Evolutionary conservation across 169 alveolate genomes (phyloP).

Genomic region (Plasmodium gaboni): DNA sequence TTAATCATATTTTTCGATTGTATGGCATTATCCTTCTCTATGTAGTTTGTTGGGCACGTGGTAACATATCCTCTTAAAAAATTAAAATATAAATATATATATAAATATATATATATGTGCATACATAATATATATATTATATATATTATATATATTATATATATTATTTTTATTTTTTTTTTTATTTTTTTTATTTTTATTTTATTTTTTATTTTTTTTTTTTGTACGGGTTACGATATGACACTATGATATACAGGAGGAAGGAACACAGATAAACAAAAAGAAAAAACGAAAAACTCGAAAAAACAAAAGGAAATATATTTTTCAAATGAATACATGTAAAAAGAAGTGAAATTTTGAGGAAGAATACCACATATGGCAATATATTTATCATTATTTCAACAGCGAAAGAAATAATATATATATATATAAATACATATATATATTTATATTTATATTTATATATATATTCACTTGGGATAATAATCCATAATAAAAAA

Average conservation of each 20-base stretch:
- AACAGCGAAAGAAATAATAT: not conserved
- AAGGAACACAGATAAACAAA: constrained; percentile 37
- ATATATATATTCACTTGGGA: too few species aligned
- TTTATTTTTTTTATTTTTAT: not conserved
- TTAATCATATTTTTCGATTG: not conserved
- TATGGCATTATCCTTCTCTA: not conserved
- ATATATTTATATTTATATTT: too few species aligned
- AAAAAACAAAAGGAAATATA: not conserved
- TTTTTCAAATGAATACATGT: constrained; percentile 26
- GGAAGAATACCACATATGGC: not conserved
- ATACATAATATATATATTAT: not conserved
- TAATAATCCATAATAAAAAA: too few species aligned
- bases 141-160: not conserved
- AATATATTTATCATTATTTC: constrained; percentile 5
- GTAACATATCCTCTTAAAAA: constrained; percentile 44
- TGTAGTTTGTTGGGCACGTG: constrained; percentile 17
- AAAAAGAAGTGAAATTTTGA: constrained; percentile 11
- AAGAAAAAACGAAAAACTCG: not conserved
- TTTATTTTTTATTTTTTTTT: not conserved
- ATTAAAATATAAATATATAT: not conserved
- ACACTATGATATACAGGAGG: constrained; percentile 23
- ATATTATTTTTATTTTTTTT: not conserved
- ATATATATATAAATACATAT: too few species aligned
- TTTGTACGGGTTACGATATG: constrained; percentile 46
- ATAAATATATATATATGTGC: not conserved